Conservation (phyloP, 345 rosid genomes). For the Linum lewisii region DNA sequence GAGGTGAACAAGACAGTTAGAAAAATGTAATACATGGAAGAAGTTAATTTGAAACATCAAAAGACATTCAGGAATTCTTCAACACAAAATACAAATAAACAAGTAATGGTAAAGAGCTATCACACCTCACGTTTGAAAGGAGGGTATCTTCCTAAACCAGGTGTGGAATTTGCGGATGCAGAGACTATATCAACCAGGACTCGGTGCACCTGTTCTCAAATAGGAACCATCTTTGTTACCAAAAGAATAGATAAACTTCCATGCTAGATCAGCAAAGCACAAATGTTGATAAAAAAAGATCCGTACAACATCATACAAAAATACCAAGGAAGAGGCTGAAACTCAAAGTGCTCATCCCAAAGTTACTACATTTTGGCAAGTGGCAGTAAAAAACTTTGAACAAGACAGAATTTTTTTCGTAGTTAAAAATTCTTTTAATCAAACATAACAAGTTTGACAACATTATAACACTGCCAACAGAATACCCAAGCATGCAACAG, state of each 20-base stretch:
- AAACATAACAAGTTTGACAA: too few species aligned
- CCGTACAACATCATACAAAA: too few species aligned
- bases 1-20: not conserved
- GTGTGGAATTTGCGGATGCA: slow-evolving; percentile 86
- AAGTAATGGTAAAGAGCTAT: not conserved
- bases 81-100: not conserved
- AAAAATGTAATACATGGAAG: too few species aligned
- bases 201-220: slow-evolving; percentile 64
- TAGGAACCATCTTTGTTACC: not conserved
- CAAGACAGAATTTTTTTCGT: too few species aligned
- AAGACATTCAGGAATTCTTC: not conserved
- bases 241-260: not conserved
- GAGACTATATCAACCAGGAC: slow-evolving; percentile 85
- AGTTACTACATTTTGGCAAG: too few species aligned
- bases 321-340: too few species aligned
- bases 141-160: slow-evolving; percentile 98
- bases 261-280: not conserved
- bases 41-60: not conserved
- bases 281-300: too few species aligned
- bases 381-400: too few species aligned
- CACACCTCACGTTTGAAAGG: slow-evolving; percentile 92
- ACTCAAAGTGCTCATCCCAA: too few species aligned
- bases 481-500: too few species aligned
- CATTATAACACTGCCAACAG: too few species aligned
- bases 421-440: too few species aligned